Evolutionary conservation across 177 flowering plant genomes (phyloP).

Genomic region (Vitis hybrid): DNA sequence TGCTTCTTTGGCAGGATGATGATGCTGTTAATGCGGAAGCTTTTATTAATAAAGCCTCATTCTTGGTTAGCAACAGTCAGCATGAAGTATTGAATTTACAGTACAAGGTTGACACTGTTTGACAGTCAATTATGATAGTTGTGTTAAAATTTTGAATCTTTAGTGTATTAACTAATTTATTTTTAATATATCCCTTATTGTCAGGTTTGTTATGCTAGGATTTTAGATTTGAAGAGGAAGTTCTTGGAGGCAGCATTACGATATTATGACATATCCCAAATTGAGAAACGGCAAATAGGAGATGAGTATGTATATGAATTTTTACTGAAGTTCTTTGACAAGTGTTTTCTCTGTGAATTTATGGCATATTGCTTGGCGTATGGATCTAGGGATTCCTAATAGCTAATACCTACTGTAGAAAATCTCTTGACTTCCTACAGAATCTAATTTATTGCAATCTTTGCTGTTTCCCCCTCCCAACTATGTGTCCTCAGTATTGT

Average conservation of each 20-base stretch:
- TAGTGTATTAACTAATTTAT: not conserved
- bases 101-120: slow-evolving; percentile 64
- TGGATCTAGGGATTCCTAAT: too few species aligned
- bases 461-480: too few species aligned
- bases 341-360: too few species aligned
- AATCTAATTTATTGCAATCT: too few species aligned
- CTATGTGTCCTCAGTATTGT: too few species aligned
- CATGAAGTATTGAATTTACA: slow-evolving; percentile 88
- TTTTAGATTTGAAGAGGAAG: slow-evolving; percentile 89
- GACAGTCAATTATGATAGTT: not conserved
- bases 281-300: slow-evolving; percentile 91
- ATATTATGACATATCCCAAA: slow-evolving; percentile 94
- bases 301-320: slow-evolving; percentile 71
- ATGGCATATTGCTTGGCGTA: too few species aligned
- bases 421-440: too few species aligned
- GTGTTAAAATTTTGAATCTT: not conserved
- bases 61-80: slow-evolving; percentile 88
- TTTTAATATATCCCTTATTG: slow-evolving; percentile 3
- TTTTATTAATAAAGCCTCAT: slow-evolving; percentile 93
- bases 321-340: not conserved
- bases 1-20: slow-evolving; percentile 70
- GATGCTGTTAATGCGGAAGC: slow-evolving; percentile 98
- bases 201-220: slow-evolving; percentile 95
- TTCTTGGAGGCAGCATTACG: slow-evolving; percentile 97
- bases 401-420: too few species aligned